Conservation (phyloP, 371 early-diverging fungal species). For the Vairimorpha apis region DNA sequence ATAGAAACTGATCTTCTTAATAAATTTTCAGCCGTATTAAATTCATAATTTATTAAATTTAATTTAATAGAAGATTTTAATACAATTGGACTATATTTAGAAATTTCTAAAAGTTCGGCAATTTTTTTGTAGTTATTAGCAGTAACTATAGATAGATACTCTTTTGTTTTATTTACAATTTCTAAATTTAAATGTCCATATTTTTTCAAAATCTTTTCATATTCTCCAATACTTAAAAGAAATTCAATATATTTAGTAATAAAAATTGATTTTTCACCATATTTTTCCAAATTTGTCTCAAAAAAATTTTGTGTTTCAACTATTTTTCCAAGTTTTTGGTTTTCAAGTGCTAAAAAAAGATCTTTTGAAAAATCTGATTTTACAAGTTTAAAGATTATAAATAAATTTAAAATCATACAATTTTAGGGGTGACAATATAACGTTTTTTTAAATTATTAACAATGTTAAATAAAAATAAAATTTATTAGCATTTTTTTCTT, state of each 20-base stretch:
- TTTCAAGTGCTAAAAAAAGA: conserved; percentile 1
- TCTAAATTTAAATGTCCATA: conserved; percentile 10
- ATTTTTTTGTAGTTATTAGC: conserved; percentile 9
- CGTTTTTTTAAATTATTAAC: background rate
- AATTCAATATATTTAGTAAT: conserved; percentile 18
- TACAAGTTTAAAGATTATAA: background rate
- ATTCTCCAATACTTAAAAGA: conserved; percentile 29
- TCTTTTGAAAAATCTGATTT: conserved; percentile 4
- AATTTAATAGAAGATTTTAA: conserved; percentile 19
- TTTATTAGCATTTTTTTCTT: background rate
- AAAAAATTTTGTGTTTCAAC: conserved; percentile 18
- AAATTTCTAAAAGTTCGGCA: conserved; percentile 5
- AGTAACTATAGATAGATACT: background rate
- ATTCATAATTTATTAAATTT: background rate
- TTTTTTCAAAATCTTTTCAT: conserved; percentile 13
- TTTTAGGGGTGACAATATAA: background rate
- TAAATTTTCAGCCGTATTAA: background rate
- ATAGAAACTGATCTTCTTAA: background rate
- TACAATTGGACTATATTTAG: conserved; percentile 1
- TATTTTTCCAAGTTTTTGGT: conserved; percentile 21
- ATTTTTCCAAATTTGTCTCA: background rate
- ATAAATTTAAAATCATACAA: background rate
- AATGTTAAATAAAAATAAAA: background rate
- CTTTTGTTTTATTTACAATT: conserved; percentile 8
- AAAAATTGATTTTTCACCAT: conserved; percentile 6